phyloP scores from a whole-genome alignment of 768 basidiomycete species.

The Phylloporus arenicola region DNA sequence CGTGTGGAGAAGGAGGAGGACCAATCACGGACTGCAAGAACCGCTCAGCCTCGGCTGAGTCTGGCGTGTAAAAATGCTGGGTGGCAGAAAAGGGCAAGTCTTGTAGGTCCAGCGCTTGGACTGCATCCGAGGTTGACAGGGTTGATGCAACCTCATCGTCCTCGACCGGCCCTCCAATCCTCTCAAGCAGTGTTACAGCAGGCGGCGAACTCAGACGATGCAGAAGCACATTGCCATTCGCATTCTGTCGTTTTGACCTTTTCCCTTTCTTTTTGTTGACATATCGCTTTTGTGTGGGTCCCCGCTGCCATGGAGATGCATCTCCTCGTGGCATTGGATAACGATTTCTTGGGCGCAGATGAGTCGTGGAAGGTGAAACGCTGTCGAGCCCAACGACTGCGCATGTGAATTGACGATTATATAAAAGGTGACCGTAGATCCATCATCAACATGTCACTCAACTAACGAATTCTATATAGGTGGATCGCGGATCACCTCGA shows the following conservation, averaged over 20 bases:
- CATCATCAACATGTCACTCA: too few relatives aligned
- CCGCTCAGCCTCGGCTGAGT: constrained; percentile 20
- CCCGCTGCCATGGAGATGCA: too few relatives aligned
- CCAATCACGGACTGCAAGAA: constrained; percentile 24
- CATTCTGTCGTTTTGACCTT: neutral
- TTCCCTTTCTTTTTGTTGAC: constrained; percentile 3
- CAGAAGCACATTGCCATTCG: constrained; percentile 2
- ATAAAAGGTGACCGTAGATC: neutral
- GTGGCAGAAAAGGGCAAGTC: constrained; percentile 1
- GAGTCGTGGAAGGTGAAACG: constrained; percentile 4
- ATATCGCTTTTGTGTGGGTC: neutral
- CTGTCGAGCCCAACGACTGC: neutral
- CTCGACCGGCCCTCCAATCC: constrained; percentile 10
- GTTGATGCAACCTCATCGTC: too few relatives aligned
- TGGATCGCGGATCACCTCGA: too few relatives aligned
- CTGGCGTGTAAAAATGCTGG: constrained; percentile 7
- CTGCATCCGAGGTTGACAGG: neutral
- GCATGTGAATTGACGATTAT: neutral
- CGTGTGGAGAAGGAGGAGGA: neutral
- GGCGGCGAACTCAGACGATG: constrained; percentile 12
- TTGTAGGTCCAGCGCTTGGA: neutral
- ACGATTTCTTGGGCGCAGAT: neutral
- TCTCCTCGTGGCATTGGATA: neutral
- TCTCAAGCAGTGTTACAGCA: constrained; percentile 15
- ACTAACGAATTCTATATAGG: neutral